phyloP scores from a whole-genome alignment of 441 rosid genomes.

The Jatropha multifida region DNA sequence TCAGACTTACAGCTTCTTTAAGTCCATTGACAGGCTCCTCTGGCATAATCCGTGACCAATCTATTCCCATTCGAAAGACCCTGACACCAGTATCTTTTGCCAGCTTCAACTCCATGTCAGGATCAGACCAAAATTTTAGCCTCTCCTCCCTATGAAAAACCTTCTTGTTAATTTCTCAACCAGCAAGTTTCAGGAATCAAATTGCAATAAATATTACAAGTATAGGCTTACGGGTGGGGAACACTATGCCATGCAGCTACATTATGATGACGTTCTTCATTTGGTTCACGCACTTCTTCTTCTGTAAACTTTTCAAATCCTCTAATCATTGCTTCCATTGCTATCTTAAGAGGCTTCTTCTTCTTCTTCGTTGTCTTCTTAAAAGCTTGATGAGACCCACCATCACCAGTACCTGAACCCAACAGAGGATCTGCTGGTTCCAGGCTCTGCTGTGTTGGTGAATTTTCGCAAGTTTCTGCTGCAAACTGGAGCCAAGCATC shows the following conservation, averaged over 20 bases:
- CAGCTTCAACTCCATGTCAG: constrained; percentile 82
- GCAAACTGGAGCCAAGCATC: constrained; percentile 98
- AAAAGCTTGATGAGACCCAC: constrained; percentile 49
- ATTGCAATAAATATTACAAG: constrained; percentile 10
- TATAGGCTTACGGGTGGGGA: constrained; percentile 73
- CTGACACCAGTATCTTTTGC: constrained; percentile 83
- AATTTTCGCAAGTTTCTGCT: constrained; percentile 46
- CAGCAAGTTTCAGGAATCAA: constrained; percentile 15
- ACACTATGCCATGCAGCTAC: constrained; percentile 96
- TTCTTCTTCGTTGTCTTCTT: constrained; percentile 30
- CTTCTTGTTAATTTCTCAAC: background rate
- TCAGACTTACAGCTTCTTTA: constrained; percentile 61
- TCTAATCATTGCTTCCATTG: constrained; percentile 93
- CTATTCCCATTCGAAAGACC: constrained; percentile 91
- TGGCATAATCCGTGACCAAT: constrained; percentile 90
- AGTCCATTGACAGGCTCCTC: constrained; percentile 74
- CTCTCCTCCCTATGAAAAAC: constrained; percentile 62
- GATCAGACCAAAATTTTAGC: constrained; percentile 94
- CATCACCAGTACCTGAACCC: constrained; percentile 53
- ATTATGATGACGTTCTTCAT: constrained; percentile 57
- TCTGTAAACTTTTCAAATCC: constrained; percentile 58
- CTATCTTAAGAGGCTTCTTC: constrained; percentile 55
- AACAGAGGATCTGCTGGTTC: constrained; percentile 49
- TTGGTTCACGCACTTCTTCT: constrained; percentile 28
- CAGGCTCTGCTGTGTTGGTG: constrained; percentile 32